Conservation (phyloP, 805 yeast genomes). For the Isabelozyma pseudorhagii region DNA sequence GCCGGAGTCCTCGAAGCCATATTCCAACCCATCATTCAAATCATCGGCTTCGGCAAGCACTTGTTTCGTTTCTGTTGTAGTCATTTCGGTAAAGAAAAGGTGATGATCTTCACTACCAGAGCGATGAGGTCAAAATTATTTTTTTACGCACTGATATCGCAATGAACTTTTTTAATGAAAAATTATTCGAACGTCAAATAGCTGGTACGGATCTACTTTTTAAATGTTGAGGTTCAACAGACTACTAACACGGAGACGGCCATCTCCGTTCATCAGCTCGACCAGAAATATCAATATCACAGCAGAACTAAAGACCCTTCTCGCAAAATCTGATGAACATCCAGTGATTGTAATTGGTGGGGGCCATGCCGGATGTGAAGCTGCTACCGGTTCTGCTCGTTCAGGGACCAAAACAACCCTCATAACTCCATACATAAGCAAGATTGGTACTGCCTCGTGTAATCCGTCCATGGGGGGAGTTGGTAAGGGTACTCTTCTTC, state of each 20-base stretch:
- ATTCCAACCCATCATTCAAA: conserved; percentile 74
- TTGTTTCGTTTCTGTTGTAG: not conserved
- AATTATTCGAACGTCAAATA: no score
- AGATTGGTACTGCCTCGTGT: conserved; percentile 93
- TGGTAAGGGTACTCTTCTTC: conserved; percentile 89
- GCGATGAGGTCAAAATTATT: not conserved
- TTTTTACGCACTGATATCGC: no score
- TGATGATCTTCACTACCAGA: not conserved
- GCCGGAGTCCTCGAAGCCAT: conserved; percentile 45
- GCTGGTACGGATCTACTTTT: no score
- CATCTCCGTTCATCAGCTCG: conserved; percentile 16
- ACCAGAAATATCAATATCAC: not conserved
- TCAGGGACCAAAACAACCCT: conserved; percentile 68
- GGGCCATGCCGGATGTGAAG: conserved; percentile 99
- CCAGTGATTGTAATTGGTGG: conserved; percentile 94
- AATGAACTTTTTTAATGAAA: no score
- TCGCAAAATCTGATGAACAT: conserved; percentile 26
- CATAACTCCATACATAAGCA: conserved; percentile 69
- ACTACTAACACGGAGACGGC: conserved; percentile 6
- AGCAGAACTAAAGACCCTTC: conserved; percentile 28
- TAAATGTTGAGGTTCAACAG: not conserved
- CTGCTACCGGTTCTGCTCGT: conserved; percentile 90
- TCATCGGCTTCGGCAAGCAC: conserved; percentile 52
- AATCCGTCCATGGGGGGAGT: conserved; percentile 98
- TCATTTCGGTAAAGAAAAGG: not conserved